Evolutionary conservation across 371 early-diverging fungal genomes (phyloP).

Genomic region (Coemansia sp.): DNA sequence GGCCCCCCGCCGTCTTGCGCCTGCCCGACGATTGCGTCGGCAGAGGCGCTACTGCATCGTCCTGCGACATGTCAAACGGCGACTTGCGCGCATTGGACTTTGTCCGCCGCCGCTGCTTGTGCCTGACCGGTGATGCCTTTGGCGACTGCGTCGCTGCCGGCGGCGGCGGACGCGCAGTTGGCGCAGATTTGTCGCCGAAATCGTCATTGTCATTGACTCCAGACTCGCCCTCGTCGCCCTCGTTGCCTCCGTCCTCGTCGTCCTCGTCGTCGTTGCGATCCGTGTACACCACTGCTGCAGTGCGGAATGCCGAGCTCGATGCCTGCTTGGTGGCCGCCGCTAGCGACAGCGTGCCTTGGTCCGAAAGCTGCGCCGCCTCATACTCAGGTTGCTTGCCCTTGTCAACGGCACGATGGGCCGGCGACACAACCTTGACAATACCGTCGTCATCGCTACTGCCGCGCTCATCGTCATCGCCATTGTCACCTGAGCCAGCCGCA

Average conservation of each 20-base stretch:
- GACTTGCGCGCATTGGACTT: constrained; percentile 4
- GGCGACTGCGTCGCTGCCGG: constrained; percentile 4
- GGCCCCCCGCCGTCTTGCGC: neutral
- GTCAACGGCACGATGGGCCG: neutral
- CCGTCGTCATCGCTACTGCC: neutral
- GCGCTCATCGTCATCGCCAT: neutral
- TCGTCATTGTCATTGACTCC: no score
- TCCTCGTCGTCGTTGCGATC: constrained; percentile 12
- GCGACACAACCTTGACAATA: no score
- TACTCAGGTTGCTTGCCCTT: constrained; percentile 2
- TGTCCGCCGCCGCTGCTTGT: neutral
- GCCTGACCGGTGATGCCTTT: neutral
- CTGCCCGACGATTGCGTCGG: neutral
- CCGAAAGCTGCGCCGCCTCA: neutral
- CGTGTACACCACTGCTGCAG: constrained; percentile 23
- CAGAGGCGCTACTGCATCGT: constrained; percentile 2
- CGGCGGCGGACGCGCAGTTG: neutral
- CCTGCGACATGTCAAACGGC: constrained; percentile 1
- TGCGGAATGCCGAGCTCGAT: constrained; percentile 37
- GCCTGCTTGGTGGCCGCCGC: constrained; percentile 28
- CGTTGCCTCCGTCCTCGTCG: no score
- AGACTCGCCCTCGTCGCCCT: no score
- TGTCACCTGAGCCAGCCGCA: neutral
- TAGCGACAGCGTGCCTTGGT: constrained; percentile 28
- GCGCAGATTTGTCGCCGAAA: no score